Base-by-base conservation (phyloP, 2,329 filamentous ascomycete genomes). In the Ustilaginoidea virens region DNA sequence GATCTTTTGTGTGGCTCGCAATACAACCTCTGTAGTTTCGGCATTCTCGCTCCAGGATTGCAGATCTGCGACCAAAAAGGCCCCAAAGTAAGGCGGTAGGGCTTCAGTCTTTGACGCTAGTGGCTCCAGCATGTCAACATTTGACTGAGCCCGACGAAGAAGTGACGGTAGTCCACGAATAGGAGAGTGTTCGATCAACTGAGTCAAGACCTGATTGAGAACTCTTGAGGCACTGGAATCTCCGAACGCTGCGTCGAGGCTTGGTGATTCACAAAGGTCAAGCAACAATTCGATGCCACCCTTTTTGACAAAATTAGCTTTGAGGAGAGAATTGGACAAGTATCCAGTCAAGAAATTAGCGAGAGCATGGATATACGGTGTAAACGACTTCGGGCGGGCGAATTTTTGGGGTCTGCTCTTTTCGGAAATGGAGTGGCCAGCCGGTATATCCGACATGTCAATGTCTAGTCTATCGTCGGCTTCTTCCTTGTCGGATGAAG, bases 251-350 rank as follows among this genome's bases (percentile, higher is more conserved):
- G 49, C 74, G 1, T 82, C 74, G 26, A 96, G 63, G 47, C 82
- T 86, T 5, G 83, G 79, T 17, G 86, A 70, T 30, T 80, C 81
- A 23, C 78, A 78, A 31, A 94, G 71, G 45, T 94, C 83, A 30
- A 98, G 62, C 13, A 96, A 62, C 28, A 79, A 64, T 49, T 94
- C 83, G 15, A 87, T 73, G 5, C 83, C 90, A 33, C 85, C 82
- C 28, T 69, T 67, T 31, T 80, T 71, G 36, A 90, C 73, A 44
- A 94, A 87, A 15, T 69, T 66, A 12, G 63, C 58, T 50, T 80
- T 86, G 41, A 92, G 66, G 19, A 63, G 63, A 32, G 69, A 63
- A 44, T 92, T 92, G 36, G 71, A 68, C 34, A 90, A 71, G 47
- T 90, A 87, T 1, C 78, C 45, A 7, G 54, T 52, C 25, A 98